These are phyloP conservation scores for Nectriaceae sp. DNA, from an alignment of 2,329 filamentous ascomycete genomes.

Conservation along the genomic window DNA sequence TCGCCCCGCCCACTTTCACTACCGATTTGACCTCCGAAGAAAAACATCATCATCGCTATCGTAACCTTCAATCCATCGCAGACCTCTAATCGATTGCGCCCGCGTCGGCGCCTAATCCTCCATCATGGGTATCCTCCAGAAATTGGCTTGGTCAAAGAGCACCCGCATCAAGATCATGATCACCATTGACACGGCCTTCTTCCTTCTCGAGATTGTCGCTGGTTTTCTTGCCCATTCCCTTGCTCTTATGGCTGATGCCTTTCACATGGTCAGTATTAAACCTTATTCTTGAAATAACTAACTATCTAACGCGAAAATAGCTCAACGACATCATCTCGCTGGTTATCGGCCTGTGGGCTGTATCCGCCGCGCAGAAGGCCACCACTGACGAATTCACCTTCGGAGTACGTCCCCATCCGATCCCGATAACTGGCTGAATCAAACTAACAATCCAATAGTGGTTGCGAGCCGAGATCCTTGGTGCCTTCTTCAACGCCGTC, in stretches of 20 bases:
- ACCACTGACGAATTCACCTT: slow-evolving; percentile 94
- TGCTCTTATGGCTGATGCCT: slow-evolving; percentile 92
- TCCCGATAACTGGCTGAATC: neutral
- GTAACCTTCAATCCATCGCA: slow-evolving; percentile 7
- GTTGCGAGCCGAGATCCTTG: slow-evolving; percentile 95
- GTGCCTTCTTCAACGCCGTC: slow-evolving; percentile 94
- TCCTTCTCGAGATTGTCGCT: slow-evolving; percentile 82
- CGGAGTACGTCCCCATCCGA: slow-evolving; percentile 61
- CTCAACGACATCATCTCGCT: slow-evolving; percentile 97
- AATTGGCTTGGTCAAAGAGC: slow-evolving; percentile 89
- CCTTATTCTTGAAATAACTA: slow-evolving; percentile 5
- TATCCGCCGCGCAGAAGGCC: slow-evolving; percentile 81
- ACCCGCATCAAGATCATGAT: slow-evolving; percentile 92
- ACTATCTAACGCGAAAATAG: slow-evolving; percentile 42
- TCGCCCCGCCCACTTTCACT: neutral
- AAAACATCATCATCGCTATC: neutral
- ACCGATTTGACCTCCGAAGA: neutral
- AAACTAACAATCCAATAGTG: slow-evolving; percentile 58
- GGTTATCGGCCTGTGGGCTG: slow-evolving; percentile 91
- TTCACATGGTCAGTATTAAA: slow-evolving; percentile 78
- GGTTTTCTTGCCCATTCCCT: slow-evolving; percentile 89
- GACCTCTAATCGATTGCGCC: slow-evolving; percentile 7
- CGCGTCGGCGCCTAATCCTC: slow-evolving; percentile 1
- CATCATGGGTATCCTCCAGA: slow-evolving; percentile 34
- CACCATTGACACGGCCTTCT: slow-evolving; percentile 85